phyloP scores from a whole-genome alignment of 305 asterid genomes.

The Coffea humblotiana region DNA sequence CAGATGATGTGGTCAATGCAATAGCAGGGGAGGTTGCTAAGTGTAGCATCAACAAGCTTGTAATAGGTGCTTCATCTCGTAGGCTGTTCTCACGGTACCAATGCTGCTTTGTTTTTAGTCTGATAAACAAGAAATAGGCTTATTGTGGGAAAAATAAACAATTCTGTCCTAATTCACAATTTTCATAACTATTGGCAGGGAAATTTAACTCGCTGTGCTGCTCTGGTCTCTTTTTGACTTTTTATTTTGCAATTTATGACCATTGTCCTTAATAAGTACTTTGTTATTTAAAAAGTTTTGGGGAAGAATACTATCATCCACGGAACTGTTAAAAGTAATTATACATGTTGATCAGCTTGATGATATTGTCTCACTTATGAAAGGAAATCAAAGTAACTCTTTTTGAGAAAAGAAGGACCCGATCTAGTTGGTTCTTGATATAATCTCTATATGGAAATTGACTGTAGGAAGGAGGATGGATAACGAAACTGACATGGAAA shows the following conservation, averaged over 20 bases:
- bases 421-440: neutral
- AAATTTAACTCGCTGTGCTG: too few relatives aligned
- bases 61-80: constrained; percentile 79
- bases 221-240: neutral
- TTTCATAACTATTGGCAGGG: neutral
- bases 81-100: constrained; percentile 65
- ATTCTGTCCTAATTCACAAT: constrained; percentile 2
- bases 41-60: constrained; percentile 52
- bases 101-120: neutral
- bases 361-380: neutral
- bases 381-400: neutral
- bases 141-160: neutral
- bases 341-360: neutral
- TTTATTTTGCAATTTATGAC: neutral
- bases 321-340: neutral
- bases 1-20: constrained; percentile 63
- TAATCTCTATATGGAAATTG: neutral
- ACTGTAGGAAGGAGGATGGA: neutral
- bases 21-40: constrained; percentile 45
- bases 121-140: neutral
- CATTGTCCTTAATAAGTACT: neutral
- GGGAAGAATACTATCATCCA: neutral
- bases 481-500: neutral
- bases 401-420: neutral
- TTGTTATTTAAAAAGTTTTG: too few relatives aligned